Base-by-base conservation (phyloP, 345 rosid species). In the Salix exigua region DNA sequence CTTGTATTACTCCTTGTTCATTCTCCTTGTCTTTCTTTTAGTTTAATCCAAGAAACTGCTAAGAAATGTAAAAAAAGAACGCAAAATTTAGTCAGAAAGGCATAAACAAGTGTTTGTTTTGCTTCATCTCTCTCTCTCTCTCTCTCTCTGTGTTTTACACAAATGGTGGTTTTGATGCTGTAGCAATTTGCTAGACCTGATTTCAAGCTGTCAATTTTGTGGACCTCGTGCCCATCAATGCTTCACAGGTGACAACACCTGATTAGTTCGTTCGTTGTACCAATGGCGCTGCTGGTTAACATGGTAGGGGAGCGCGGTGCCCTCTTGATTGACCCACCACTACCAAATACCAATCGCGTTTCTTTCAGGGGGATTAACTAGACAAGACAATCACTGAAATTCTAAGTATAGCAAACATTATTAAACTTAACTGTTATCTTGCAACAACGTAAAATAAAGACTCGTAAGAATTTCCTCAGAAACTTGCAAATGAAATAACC, bases 1-100 rank as follows among this genome's bases (percentile, higher is more conserved):
- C 81, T 73, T 82, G 78, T 75, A 68, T 80, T 80, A 12, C 70
- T 79, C 77, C 82, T 75, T 84, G 88, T 87, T 86, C 75, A 78
- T 79, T 77, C 83, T 48, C 82, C 35, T 78, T 80, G 79, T 48
- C 73, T 75, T 66, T 17, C 73, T 81, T 79, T 77, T 75, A 80
- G 77, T 73, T 68, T 72, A 76, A 78, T 69, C 80, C 48, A 78
- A 75, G 75, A 31, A 70, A 72, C 72, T 68, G 28, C 68, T 61
- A 19, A 7, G 68, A 77, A 77, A 85, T 81, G 79, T 73, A 73
- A 71, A 76, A 77, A 79, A 71, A 71, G 37, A 25, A 53, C 84
- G 84, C 81, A 87, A 79, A 87, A 68, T 78, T 73, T 73, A 75
- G 44, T n/a, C 35, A 71, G 55, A 44, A 14, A 60, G 64, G 42